These are phyloP conservation scores for Rusavskia elegans DNA, from an alignment of 495 filamentous ascomycete species.

Conservation along the genomic window DNA sequence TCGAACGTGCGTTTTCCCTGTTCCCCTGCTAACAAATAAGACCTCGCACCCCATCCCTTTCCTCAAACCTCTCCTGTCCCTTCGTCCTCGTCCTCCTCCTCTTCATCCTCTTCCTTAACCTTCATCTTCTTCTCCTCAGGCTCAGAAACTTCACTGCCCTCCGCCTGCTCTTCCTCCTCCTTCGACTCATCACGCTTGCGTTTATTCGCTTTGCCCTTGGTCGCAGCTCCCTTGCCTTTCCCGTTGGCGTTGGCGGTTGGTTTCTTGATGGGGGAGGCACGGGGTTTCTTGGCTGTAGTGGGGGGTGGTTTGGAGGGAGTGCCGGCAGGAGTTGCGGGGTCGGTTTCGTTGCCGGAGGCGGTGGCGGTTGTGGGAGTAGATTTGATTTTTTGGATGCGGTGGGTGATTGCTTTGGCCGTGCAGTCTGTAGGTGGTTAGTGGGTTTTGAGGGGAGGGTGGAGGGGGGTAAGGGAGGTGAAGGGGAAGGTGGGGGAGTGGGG, in stretches of 20 bases:
- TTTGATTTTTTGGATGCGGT: neutral
- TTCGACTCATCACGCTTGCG: too few relatives aligned
- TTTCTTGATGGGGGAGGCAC: neutral
- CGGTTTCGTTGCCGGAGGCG: neutral
- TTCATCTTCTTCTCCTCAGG: neutral
- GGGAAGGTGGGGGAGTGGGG: neutral
- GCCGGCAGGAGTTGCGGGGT: neutral
- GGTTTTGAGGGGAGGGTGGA: neutral
- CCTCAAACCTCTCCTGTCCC: neutral
- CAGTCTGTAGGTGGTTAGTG: neutral
- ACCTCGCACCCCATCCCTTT: too few relatives aligned
- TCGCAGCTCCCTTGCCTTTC: neutral
- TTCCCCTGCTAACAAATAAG: too few relatives aligned
- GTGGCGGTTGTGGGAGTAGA: neutral
- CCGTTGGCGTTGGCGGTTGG: neutral
- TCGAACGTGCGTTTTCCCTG: too few relatives aligned
- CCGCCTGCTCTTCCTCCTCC: too few relatives aligned
- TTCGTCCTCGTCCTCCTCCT: neutral
- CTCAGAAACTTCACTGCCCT: neutral
- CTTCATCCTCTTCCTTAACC: neutral
- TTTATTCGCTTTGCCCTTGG: neutral
- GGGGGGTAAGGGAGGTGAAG: neutral
- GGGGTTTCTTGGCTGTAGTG: neutral
- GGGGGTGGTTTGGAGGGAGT: neutral
- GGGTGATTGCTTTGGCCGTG: neutral